Evolutionary conservation across 768 basidiomycete genomes (phyloP).

Genomic region (Mycena maculata): DNA sequence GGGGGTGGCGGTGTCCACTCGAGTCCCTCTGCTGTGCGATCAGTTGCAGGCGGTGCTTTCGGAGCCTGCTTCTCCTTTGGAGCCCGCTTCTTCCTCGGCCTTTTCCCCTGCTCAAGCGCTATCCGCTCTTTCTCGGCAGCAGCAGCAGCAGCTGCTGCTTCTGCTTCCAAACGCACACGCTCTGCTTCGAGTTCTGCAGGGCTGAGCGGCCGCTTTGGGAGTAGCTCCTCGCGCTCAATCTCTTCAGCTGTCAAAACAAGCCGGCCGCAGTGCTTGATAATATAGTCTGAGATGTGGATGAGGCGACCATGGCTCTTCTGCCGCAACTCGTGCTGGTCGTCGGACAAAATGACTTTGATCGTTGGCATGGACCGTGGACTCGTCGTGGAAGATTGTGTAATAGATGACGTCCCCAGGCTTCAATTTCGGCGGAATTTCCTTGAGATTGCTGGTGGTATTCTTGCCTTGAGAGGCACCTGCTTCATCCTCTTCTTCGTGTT

Average conservation of each 20-base stretch:
- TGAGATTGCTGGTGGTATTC: slow-evolving; percentile 1
- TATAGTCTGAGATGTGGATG: slow-evolving; percentile 38
- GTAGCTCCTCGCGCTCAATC: slow-evolving; percentile 15
- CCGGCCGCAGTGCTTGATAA: slow-evolving; percentile 33
- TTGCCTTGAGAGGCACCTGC: no score
- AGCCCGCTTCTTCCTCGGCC: slow-evolving; percentile 11
- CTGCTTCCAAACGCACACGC: slow-evolving; percentile 1
- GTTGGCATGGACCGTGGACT: slow-evolving; percentile 38
- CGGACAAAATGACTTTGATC: slow-evolving; percentile 28
- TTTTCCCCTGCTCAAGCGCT: slow-evolving; percentile 9
- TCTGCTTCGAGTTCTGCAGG: slow-evolving; percentile 18
- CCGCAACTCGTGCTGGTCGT: slow-evolving; percentile 34
- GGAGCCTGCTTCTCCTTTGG: slow-evolving; percentile 5
- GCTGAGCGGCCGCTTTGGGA: slow-evolving; percentile 24
- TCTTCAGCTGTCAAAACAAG: slow-evolving; percentile 29
- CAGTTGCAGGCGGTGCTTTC: slow-evolving; percentile 17
- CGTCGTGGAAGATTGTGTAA: slow-evolving; percentile 37
- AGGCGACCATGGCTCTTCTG: slow-evolving; percentile 35
- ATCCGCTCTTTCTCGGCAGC: slow-evolving; percentile 17
- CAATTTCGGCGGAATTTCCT: slow-evolving; percentile 31
- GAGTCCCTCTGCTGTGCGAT: slow-evolving; percentile 22
- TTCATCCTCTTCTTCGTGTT: slow-evolving; percentile 15
- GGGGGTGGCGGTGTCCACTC: slow-evolving; percentile 31
- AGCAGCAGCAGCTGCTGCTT: slow-evolving; percentile 7
- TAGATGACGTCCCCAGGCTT: slow-evolving; percentile 29